A percentile compares a stretch with the other conserved stretches of the same genome.
phyloP scores from a whole-genome alignment of 306 rosid genomes.

The Astragalus membranaceus region DNA sequence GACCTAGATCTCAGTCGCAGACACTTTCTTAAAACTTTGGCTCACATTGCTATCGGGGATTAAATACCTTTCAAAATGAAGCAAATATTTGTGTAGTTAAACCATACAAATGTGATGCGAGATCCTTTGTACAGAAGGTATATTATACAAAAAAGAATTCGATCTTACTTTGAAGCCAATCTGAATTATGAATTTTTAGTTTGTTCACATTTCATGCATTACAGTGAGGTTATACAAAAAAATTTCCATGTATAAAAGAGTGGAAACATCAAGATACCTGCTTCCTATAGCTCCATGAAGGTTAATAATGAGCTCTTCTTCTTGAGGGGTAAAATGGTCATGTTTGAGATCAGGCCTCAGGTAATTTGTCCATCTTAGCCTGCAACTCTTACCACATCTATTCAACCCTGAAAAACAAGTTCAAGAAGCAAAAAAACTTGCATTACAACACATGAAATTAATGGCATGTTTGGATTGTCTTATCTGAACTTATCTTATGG shows the following conservation, averaged over 20 bases:
- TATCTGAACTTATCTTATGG: no score
- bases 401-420: constrained; percentile 59
- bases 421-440: background rate
- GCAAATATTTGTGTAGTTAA: background rate
- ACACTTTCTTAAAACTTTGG: no score
- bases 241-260: background rate
- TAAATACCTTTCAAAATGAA: background rate
- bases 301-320: constrained; percentile 73
- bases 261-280: constrained; percentile 43
- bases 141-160: background rate
- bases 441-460: background rate
- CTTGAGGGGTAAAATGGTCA: constrained; percentile 73
- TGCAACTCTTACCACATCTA: constrained; percentile 90
- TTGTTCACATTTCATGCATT: constrained; percentile 2
- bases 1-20: no score
- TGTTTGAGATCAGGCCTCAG: constrained; percentile 91
- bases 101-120: background rate
- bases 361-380: constrained; percentile 93
- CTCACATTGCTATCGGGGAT: no score
- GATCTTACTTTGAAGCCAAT: background rate
- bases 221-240: background rate
- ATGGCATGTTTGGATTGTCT: background rate
- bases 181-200: background rate
- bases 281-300: constrained; percentile 88
- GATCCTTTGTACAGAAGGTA: background rate